phyloP scores from a whole-genome alignment of 306 rosid genomes.

The Malus fusca region DNA sequence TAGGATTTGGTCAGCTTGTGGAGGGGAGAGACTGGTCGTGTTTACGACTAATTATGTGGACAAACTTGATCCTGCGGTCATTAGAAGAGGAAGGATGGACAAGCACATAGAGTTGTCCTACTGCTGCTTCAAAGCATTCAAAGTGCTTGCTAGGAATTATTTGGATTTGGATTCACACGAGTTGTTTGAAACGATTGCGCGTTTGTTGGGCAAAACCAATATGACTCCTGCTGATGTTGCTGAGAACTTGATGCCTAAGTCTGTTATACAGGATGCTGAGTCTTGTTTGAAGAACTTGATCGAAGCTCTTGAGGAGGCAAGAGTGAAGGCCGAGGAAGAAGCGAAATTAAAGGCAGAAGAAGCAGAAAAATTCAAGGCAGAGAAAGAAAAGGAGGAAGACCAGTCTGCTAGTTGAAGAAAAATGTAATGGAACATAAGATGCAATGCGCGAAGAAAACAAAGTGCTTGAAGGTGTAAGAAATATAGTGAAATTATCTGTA shows the following conservation, averaged over 20 bases:
- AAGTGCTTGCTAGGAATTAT: conserved; percentile 54
- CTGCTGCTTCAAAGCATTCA: conserved; percentile 60
- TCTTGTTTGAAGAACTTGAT: conserved; percentile 42
- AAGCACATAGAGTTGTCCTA: conserved; percentile 60
- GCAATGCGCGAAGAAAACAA: neutral
- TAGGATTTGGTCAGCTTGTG: conserved; percentile 83
- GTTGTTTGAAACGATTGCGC: conserved; percentile 23
- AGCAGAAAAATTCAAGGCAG: neutral
- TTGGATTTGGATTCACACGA: conserved; percentile 38
- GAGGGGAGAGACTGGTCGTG: conserved; percentile 51
- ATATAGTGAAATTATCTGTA: too few species aligned
- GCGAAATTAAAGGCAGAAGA: neutral
- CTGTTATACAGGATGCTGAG: conserved; percentile 24
- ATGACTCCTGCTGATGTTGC: conserved; percentile 71
- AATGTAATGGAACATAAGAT: neutral
- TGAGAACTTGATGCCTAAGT: conserved; percentile 61
- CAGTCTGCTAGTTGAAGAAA: neutral
- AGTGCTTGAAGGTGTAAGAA: too few species aligned
- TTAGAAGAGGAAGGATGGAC: conserved; percentile 68
- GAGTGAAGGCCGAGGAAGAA: conserved; percentile 25
- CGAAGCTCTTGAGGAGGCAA: conserved; percentile 37
- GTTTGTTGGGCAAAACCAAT: conserved; percentile 29
- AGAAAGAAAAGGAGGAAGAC: neutral
- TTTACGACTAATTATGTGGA: conserved; percentile 63
- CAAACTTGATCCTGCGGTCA: conserved; percentile 57